Conservation (phyloP, 805 yeast species). For the Crinitomyces ghanaensis region DNA sequence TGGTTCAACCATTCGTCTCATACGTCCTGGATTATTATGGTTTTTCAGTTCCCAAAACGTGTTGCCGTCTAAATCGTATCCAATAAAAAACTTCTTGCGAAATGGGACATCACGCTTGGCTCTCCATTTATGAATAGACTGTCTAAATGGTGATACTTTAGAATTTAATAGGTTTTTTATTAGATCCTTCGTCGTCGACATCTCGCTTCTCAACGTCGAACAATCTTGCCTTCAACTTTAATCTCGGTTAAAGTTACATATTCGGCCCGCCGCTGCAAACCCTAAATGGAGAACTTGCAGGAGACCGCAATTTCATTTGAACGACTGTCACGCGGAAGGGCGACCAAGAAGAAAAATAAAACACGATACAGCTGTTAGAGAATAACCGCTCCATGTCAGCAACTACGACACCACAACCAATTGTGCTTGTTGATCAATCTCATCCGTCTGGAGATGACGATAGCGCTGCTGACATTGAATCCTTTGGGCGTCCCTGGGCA, state of each 20-base stretch:
- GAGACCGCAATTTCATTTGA: too few species aligned
- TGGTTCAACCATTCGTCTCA: slow-evolving; percentile 58
- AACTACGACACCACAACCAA: slow-evolving; percentile 17
- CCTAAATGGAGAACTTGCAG: too few species aligned
- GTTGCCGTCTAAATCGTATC: slow-evolving; percentile 72
- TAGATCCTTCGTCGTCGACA: slow-evolving; percentile 36
- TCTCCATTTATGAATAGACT: slow-evolving; percentile 43
- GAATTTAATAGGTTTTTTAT: slow-evolving; percentile 35
- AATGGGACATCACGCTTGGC: slow-evolving; percentile 57
- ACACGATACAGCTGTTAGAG: too few species aligned
- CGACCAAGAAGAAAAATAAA: too few species aligned
- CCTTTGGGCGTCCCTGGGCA: slow-evolving; percentile 27
- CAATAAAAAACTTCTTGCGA: slow-evolving; percentile 53
- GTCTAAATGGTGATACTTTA: slow-evolving; percentile 41
- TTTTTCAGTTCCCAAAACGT: slow-evolving; percentile 73
- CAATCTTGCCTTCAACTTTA: too few species aligned
- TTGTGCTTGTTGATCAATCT: slow-evolving; percentile 12
- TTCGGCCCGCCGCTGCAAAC: too few species aligned
- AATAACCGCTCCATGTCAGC: too few species aligned
- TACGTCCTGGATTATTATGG: slow-evolving; percentile 37
- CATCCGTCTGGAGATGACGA: not conserved
- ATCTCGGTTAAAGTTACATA: too few species aligned
- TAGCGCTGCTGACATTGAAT: not conserved
- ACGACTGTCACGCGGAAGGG: too few species aligned
- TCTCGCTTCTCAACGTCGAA: too few species aligned